Evolutionary conservation across 805 yeast genomes (phyloP).

Genomic region (Starmerella vaccinii): DNA sequence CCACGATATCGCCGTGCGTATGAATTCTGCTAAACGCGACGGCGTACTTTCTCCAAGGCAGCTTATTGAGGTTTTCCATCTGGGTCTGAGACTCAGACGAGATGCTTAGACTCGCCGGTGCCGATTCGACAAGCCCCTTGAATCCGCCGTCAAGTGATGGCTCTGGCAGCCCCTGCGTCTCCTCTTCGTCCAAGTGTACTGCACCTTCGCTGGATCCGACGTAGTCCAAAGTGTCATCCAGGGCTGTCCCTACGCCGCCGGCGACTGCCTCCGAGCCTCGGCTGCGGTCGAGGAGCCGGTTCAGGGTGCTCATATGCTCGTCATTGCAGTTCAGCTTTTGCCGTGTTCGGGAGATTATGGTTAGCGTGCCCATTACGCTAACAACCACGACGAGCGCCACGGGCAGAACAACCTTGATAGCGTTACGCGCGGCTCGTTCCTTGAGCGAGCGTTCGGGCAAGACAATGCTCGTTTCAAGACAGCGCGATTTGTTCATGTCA

Average conservation of each 20-base stretch:
- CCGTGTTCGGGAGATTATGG: background rate
- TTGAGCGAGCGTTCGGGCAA: background rate
- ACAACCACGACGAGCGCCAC: background rate
- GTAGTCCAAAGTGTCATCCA: conserved; percentile 9
- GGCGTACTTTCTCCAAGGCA: conserved; percentile 72
- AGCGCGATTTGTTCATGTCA: conserved; percentile 23
- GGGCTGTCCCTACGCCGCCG: conserved; percentile 7
- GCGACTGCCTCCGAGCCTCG: background rate
- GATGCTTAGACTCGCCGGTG: background rate
- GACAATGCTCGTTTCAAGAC: background rate
- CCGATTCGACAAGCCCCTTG: conserved; percentile 11
- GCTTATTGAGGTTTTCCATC: conserved; percentile 42
- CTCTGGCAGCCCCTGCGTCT: background rate
- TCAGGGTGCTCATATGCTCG: background rate
- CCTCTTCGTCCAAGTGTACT: background rate
- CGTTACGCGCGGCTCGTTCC: background rate
- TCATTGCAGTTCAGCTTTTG: background rate
- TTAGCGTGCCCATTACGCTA: background rate
- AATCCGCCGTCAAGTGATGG: conserved; percentile 1
- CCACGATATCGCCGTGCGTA: conserved; percentile 80
- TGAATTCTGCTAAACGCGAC: conserved; percentile 61
- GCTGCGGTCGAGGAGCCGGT: background rate
- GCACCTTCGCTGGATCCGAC: background rate
- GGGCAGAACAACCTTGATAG: conserved; percentile 7
- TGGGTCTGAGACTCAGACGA: background rate